Conservation (phyloP, 2,329 filamentous ascomycete species). For the Paecilomyces formosus region DNA sequence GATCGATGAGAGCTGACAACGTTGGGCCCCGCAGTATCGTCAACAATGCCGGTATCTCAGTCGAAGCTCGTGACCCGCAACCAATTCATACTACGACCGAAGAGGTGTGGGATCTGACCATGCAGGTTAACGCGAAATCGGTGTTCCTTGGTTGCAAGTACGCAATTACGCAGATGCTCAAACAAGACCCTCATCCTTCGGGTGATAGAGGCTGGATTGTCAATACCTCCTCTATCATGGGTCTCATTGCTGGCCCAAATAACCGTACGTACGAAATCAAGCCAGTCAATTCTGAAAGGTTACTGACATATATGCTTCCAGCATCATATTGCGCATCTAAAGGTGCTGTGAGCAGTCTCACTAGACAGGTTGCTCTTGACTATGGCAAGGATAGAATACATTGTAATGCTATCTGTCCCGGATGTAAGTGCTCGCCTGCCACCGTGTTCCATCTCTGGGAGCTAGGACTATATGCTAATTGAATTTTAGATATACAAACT, state of each 20-base stretch:
- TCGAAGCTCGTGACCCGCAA: neutral
- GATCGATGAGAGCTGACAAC: neutral
- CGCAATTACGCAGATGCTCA: conserved; percentile 31
- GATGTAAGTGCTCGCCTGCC: conserved; percentile 37
- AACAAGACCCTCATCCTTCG: conserved; percentile 23
- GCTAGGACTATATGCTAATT: conserved; percentile 17
- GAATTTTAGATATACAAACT: conserved; percentile 2
- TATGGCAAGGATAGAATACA: conserved; percentile 41
- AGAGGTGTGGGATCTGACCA: conserved; percentile 8
- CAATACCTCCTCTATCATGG: conserved; percentile 25
- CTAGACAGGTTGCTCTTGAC: conserved; percentile 42
- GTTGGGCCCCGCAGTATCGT: neutral
- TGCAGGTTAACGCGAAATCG: conserved; percentile 31
- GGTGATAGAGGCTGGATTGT: conserved; percentile 31
- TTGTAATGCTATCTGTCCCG: neutral
- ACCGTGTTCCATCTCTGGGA: conserved; percentile 46
- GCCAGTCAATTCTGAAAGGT: neutral
- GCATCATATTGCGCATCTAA: conserved; percentile 43
- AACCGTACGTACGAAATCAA: neutral
- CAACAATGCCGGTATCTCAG: neutral
- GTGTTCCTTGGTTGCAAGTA: conserved; percentile 38
- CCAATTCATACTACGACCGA: neutral
- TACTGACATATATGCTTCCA: neutral
- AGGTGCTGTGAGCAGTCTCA: conserved; percentile 45
- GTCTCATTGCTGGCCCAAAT: conserved; percentile 16